phyloP scores from a whole-genome alignment of 345 rosid species.

The Bruguiera sexangula region DNA sequence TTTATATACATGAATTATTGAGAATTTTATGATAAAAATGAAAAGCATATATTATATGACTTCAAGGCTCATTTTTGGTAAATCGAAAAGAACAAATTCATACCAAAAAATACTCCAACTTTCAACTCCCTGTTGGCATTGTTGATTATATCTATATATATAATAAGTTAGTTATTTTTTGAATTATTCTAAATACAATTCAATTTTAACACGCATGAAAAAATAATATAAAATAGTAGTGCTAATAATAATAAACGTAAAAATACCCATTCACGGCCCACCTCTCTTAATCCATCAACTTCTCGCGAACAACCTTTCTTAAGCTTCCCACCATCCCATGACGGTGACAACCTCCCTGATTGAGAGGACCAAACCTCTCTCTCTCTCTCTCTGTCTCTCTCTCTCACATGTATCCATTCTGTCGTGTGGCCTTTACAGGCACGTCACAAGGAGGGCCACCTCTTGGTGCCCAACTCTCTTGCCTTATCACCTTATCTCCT shows the following conservation, averaged over 20 bases:
- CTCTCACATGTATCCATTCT: not conserved
- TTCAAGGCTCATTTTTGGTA: too few species aligned
- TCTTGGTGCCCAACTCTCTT: constrained; percentile 8
- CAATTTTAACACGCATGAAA: too few species aligned
- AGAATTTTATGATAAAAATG: too few species aligned
- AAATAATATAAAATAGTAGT: not conserved
- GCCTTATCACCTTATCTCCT: constrained; percentile 36
- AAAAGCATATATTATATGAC: too few species aligned
- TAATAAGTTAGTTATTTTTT: too few species aligned
- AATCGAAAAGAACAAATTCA: too few species aligned
- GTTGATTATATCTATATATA: too few species aligned
- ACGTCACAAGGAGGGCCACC: constrained; percentile 7
- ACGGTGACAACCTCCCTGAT: constrained; percentile 29
- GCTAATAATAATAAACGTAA: not conserved
- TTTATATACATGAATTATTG: too few species aligned
- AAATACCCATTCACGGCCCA: constrained; percentile 36
- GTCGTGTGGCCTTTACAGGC: constrained; percentile 11
- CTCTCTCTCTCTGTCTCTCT: not conserved
- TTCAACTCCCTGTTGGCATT: too few species aligned
- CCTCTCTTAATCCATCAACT: constrained; percentile 30
- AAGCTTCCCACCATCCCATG: constrained; percentile 34
- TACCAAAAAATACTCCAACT: too few species aligned
- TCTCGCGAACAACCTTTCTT: constrained; percentile 31
- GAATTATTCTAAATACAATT: too few species aligned
- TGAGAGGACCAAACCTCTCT: constrained; percentile 20